Conservation (phyloP, 169 alveolate genomes). For the Plasmodium reichenowi region DNA sequence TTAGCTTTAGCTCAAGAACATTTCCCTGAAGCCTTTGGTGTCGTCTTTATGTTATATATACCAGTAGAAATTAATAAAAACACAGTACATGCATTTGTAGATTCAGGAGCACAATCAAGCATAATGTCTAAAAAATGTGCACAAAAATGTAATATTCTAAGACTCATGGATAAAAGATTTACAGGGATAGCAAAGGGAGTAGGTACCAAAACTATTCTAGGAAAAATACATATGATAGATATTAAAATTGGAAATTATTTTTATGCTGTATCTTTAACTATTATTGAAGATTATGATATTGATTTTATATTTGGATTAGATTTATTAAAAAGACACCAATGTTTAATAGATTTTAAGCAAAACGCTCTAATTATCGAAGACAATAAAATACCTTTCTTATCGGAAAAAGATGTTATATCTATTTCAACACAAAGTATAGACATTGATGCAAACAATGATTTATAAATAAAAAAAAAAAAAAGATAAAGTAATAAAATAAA, state of each 20-base stretch:
- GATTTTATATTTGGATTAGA: conserved; percentile 97
- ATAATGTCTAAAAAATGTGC: conserved; percentile 93
- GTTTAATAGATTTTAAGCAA: conserved; percentile 92
- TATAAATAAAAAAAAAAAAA: background rate
- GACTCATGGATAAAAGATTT: conserved; percentile 93
- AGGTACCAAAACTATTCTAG: conserved; percentile 94
- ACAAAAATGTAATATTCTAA: conserved; percentile 91
- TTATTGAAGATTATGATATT: conserved; percentile 92
- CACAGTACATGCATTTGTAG: conserved; percentile 95
- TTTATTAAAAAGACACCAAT: conserved; percentile 91
- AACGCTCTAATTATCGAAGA: conserved; percentile 90
- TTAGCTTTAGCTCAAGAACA: conserved; percentile 86
- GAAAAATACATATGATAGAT: conserved; percentile 95
- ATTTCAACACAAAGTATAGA: conserved; percentile 27
- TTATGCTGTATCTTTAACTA: conserved; percentile 92
- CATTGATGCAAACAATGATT: conserved; percentile 1
- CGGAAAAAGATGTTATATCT: conserved; percentile 78
- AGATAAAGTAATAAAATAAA: no score
- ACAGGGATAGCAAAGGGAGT: conserved; percentile 96
- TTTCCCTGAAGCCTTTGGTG: conserved; percentile 85
- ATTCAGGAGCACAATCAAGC: conserved; percentile 96
- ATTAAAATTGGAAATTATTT: conserved; percentile 91
- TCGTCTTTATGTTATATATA: conserved; percentile 93
- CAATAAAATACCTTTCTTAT: conserved; percentile 88
- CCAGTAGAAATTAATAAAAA: conserved; percentile 91